These are phyloP conservation scores for Leptosphaerulina australis DNA, from an alignment of 2,329 filamentous ascomycete genomes.

Conservation along the genomic window DNA sequence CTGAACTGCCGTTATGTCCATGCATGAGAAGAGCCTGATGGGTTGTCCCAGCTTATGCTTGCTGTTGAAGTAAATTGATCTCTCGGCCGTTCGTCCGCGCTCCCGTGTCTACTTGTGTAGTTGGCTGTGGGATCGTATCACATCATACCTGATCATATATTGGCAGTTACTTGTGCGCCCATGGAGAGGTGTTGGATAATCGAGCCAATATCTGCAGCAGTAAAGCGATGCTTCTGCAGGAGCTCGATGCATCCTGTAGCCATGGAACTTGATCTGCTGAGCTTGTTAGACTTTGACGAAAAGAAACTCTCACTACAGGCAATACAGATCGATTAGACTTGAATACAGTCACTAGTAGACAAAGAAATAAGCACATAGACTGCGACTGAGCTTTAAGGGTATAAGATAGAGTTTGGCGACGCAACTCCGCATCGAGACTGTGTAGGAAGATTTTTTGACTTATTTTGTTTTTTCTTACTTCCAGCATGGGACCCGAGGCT, in stretches of 20 bases:
- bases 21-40: neutral
- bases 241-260: neutral
- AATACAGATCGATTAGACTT: too few relatives aligned
- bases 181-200: neutral
- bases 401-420: constrained; percentile 9
- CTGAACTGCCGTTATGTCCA: constrained; percentile 7
- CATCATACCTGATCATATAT: constrained; percentile 15
- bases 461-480: constrained; percentile 37
- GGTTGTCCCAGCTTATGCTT: constrained; percentile 3
- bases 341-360: constrained; percentile 34
- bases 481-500: constrained; percentile 20
- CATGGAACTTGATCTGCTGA: constrained; percentile 27
- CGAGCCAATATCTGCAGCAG: neutral
- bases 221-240: constrained; percentile 1
- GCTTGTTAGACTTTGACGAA: constrained; percentile 22
- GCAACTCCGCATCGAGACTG: constrained; percentile 2
- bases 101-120: neutral
- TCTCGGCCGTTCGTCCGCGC: constrained; percentile 16
- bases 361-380: constrained; percentile 19
- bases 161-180: neutral
- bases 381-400: constrained; percentile 23
- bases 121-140: constrained; percentile 11
- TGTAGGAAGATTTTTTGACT: constrained; percentile 5
- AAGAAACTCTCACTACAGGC: too few relatives aligned
- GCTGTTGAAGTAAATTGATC: constrained; percentile 27